A percentile compares a stretch with the other conserved stretches of the same genome.
Conservation (phyloP, 108 stramenopile species). For the Pseudonitzschia multiseries region DNA sequence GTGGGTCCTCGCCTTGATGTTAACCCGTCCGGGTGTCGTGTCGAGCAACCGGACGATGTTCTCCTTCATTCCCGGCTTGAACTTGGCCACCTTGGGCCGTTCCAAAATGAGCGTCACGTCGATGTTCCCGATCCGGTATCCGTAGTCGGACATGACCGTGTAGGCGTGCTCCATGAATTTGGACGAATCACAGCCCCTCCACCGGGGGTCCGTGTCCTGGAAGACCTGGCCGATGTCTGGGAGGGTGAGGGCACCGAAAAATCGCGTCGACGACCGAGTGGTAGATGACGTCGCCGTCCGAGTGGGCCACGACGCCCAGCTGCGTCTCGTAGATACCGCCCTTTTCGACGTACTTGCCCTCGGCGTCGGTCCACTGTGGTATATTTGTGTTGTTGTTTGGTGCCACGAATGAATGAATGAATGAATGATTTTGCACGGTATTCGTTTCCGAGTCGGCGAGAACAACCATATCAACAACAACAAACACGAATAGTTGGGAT, state of each 20-base stretch:
- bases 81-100: conserved; percentile 83
- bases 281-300: conserved; percentile 95
- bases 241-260: conserved; percentile 86
- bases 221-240: conserved; percentile 95
- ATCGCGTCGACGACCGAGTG: conserved; percentile 94
- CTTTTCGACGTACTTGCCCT: conserved; percentile 75
- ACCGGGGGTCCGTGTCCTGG: conserved; percentile 93
- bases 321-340: conserved; percentile 76
- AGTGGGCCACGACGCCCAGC: conserved; percentile 90
- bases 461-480: too few species aligned
- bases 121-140: conserved; percentile 87
- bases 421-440: too few species aligned
- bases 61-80: conserved; percentile 93
- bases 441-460: too few species aligned
- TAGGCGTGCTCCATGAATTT: conserved; percentile 94
- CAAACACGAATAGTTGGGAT: too few species aligned
- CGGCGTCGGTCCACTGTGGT: conserved; percentile 74
- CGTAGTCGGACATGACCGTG: conserved; percentile 76
- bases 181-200: conserved; percentile 91
- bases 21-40: conserved; percentile 86
- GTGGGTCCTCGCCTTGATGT: conserved; percentile 96
- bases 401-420: too few species aligned
- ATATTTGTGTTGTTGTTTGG: too few species aligned
- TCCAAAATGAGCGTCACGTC: conserved; percentile 90
- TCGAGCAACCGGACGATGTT: conserved; percentile 86